Base-by-base conservation (phyloP, 2,329 filamentous ascomycete species). In the Microdochium nivale region DNA sequence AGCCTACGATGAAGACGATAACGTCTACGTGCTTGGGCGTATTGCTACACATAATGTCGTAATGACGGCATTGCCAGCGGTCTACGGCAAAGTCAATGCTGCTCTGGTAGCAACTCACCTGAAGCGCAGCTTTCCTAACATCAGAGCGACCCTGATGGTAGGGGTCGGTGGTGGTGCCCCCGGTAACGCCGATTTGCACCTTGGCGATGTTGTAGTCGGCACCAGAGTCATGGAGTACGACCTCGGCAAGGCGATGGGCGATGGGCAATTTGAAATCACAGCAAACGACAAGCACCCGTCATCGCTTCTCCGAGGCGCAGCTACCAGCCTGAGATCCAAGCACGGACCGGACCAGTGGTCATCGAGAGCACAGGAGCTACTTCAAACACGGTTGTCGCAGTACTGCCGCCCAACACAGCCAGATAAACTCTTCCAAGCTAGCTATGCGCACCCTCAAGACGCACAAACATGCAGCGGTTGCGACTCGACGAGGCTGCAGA, bases 11-110 rank as follows among this genome's bases (percentile, higher is more conserved):
- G 50, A 46, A n/a, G 61, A 62, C 33, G 44, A 14, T 46, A 62
- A 62, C 47, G 49, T 48, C 19, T 64, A 64, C 49, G 54, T 49
- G 1, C 53, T 60, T 27, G 62, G 62, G 23, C 47, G 47, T 5
- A 55, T 60, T 14, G 49, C 49, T 11, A 23, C 30, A 7, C 56
- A 59, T 24, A 55, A 59, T 33, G 27, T 62, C n/a, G 56, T 58
- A n/a, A 55, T 57, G 4, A 55, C 58, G 9, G 53, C 51, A 44
- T 50, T 62, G 16, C 59, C 58, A 11, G 50, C 51, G 9, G 51
- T 50, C 23, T 55, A 58, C 30, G 58, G 57, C 19, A 59, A 47
- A 1, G 33, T 50, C 10, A 57, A 55, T 33, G 56, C 58, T 25
- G 59, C 57, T 3, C 47, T 40, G 13, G 58, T 58, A 24, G 56